Conservation (phyloP, 2,329 filamentous ascomycete species). For the Elsinoe batatas region DNA sequence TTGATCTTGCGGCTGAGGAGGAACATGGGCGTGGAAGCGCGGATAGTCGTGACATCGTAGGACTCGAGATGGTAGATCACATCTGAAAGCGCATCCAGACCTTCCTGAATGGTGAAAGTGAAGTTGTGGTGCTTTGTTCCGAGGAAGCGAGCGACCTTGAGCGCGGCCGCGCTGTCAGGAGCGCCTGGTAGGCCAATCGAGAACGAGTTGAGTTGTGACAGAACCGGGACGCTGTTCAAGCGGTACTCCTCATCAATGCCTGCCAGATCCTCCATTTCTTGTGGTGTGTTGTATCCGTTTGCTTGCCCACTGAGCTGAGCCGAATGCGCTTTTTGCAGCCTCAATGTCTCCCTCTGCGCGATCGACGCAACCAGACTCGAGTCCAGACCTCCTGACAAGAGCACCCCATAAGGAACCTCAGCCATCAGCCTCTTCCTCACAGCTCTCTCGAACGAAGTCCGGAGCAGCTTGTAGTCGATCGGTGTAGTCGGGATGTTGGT, state of each 20-base stretch:
- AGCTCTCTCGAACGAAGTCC: slow-evolving; percentile 75
- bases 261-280: slow-evolving; percentile 63
- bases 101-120: slow-evolving; percentile 96
- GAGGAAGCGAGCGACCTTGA: slow-evolving; percentile 90
- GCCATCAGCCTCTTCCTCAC: slow-evolving; percentile 98
- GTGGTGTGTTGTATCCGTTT: slow-evolving; percentile 39
- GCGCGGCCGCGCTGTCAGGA: slow-evolving; percentile 82
- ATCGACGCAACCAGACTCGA: slow-evolving; percentile 93
- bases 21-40: slow-evolving; percentile 98
- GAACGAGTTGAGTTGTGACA: slow-evolving; percentile 96
- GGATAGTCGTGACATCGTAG: slow-evolving; percentile 96
- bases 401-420: slow-evolving; percentile 92
- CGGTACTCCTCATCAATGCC: slow-evolving; percentile 91
- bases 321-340: slow-evolving; percentile 48
- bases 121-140: slow-evolving; percentile 97
- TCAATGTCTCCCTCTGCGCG: slow-evolving; percentile 81
- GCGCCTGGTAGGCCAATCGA: slow-evolving; percentile 91
- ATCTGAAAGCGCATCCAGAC: slow-evolving; percentile 89
- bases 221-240: slow-evolving; percentile 77
- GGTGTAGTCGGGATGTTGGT: slow-evolving; percentile 67
- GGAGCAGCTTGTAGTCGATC: slow-evolving; percentile 71
- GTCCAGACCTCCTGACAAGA: slow-evolving; percentile 90
- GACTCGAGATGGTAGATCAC: slow-evolving; percentile 98
- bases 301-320: slow-evolving; percentile 33
- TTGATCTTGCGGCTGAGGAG: slow-evolving; percentile 97